Percentiles rank a stretch among this genome's conserved stretches.
These are phyloP conservation scores for Venturia effusa DNA, from an alignment of 2,329 filamentous ascomycete genomes.

Conservation along the genomic window DNA sequence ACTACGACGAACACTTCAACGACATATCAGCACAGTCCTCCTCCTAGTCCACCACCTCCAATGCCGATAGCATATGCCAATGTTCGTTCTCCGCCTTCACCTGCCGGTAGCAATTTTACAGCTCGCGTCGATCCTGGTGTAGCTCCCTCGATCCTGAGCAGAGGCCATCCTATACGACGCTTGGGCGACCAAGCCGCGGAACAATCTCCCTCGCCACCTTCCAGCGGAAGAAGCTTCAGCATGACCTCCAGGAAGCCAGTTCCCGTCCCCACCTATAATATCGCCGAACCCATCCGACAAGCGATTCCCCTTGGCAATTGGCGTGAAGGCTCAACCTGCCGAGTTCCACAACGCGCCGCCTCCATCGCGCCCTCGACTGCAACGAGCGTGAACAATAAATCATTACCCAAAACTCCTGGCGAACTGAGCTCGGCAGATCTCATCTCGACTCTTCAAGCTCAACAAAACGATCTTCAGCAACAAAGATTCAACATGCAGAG, in stretches of 20 bases:
- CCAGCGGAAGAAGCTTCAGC: conserved; percentile 17
- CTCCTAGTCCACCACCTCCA: conserved; percentile 28
- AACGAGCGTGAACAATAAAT: conserved; percentile 17
- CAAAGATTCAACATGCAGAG: conserved; percentile 27
- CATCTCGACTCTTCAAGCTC: conserved; percentile 26
- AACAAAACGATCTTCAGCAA: conserved; percentile 27
- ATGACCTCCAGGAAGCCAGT: conserved; percentile 18
- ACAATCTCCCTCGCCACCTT: conserved; percentile 17
- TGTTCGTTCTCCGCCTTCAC: conserved; percentile 1
- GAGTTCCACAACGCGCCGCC: neutral
- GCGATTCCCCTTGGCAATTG: conserved; percentile 11
- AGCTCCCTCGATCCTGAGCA: conserved; percentile 14
- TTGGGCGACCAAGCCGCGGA: conserved; percentile 11
- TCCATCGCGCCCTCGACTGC: conserved; percentile 4
- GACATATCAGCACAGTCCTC: conserved; percentile 28
- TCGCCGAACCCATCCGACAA: conserved; percentile 14
- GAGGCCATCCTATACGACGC: conserved; percentile 8
- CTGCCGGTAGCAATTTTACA: conserved; percentile 24
- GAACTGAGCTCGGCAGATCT: conserved; percentile 24
- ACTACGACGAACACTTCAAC: conserved; percentile 47
- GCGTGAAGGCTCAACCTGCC: conserved; percentile 3
- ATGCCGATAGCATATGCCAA: conserved; percentile 12
- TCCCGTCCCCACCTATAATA: conserved; percentile 14
- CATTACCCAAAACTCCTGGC: conserved; percentile 27
- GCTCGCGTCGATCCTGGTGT: conserved; percentile 17